Evolutionary conservation across 805 yeast species (phyloP).

Genomic region (Brettanomyces anomalus): DNA sequence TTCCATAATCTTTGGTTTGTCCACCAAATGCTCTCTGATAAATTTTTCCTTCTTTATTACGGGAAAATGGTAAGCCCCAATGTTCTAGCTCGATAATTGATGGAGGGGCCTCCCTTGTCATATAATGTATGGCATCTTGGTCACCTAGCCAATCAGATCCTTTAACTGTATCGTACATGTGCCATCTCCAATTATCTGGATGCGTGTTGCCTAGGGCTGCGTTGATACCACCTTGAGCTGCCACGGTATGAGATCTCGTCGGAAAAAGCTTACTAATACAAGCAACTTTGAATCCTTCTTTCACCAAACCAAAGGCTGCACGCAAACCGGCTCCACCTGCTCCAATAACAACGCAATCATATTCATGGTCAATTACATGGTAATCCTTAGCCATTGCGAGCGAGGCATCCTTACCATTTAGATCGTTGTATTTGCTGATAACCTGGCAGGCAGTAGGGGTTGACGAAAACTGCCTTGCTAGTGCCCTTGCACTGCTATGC

Average conservation of each 20-base stretch:
- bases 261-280: slow-evolving; percentile 96
- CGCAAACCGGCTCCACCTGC: slow-evolving; percentile 99
- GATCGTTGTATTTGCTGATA: slow-evolving; percentile 30
- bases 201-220: slow-evolving; percentile 99
- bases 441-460: slow-evolving; percentile 21
- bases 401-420: slow-evolving; percentile 44
- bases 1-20: slow-evolving; percentile 89
- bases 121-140: slow-evolving; percentile 97
- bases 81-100: slow-evolving; percentile 96
- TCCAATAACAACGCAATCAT: slow-evolving; percentile 96
- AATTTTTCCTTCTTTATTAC: slow-evolving; percentile 93
- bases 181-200: slow-evolving; percentile 99
- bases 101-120: slow-evolving; percentile 97
- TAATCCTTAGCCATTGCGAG: slow-evolving; percentile 57
- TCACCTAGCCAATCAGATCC: slow-evolving; percentile 99
- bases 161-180: slow-evolving; percentile 98
- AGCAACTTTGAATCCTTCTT: slow-evolving; percentile 95
- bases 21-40: slow-evolving; percentile 99
- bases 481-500: neutral
- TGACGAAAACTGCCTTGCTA: slow-evolving; percentile 22
- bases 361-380: slow-evolving; percentile 93
- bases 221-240: slow-evolving; percentile 99
- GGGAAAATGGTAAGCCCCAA: slow-evolving; percentile 96
- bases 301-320: slow-evolving; percentile 97
- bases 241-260: slow-evolving; percentile 97